A percentile compares a stretch with the other conserved stretches of the same genome.
Evolutionary conservation across 2,329 filamentous ascomycete genomes (phyloP).

Genomic region (Cladosporium sp.): DNA sequence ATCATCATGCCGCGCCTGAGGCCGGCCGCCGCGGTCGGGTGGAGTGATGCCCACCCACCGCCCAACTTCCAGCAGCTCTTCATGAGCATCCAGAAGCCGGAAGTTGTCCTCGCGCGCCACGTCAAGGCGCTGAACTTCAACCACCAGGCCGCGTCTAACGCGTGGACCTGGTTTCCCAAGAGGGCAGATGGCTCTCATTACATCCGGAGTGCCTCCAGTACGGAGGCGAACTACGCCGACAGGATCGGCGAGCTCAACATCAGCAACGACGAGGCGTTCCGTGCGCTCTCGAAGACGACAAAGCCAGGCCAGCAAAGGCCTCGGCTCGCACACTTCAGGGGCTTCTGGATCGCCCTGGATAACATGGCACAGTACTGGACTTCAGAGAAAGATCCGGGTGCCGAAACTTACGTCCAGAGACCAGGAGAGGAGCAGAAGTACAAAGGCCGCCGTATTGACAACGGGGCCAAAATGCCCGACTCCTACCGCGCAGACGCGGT

Average conservation of each 20-base stretch:
- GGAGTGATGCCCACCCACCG: slow-evolving; percentile 20
- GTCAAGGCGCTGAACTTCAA: slow-evolving; percentile 41
- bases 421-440: slow-evolving; percentile 33
- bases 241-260: slow-evolving; percentile 48
- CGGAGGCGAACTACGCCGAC: slow-evolving; percentile 46
- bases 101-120: slow-evolving; percentile 37
- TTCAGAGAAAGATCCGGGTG: no score
- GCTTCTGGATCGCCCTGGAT: slow-evolving; percentile 57
- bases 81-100: slow-evolving; percentile 35
- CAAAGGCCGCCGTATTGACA: slow-evolving; percentile 54
- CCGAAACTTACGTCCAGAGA: no score
- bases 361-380: slow-evolving; percentile 57
- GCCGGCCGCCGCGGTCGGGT: slow-evolving; percentile 10
- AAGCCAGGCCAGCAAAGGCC: slow-evolving; percentile 43
- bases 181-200: slow-evolving; percentile 31
- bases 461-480: slow-evolving; percentile 56
- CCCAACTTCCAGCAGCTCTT: slow-evolving; percentile 44
- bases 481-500: slow-evolving; percentile 53
- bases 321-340: slow-evolving; percentile 52
- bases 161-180: neutral
- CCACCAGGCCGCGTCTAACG: slow-evolving; percentile 33
- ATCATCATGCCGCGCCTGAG: slow-evolving; percentile 23
- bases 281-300: slow-evolving; percentile 49
- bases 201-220: slow-evolving; percentile 29
- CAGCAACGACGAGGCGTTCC: slow-evolving; percentile 54